Evolutionary conservation across 495 filamentous ascomycete species (phyloP).

Genomic region (Cercophora sp.): DNA sequence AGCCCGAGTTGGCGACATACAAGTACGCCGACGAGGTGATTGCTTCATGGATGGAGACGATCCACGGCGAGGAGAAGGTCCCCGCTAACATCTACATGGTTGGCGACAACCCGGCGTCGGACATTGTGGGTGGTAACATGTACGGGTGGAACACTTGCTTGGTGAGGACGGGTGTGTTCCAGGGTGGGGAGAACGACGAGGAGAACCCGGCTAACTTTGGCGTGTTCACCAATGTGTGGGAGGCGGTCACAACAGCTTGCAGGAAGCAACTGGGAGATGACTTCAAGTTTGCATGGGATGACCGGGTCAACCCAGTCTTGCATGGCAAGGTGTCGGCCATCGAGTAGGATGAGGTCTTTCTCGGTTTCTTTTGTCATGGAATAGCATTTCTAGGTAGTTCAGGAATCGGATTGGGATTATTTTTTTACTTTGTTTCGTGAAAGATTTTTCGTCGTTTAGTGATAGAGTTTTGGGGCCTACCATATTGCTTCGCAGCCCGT

Average conservation of each 20-base stretch:
- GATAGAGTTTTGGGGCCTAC: no score
- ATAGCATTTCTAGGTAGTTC: no score
- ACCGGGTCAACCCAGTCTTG: slow-evolving; percentile 59
- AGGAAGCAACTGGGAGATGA: slow-evolving; percentile 69
- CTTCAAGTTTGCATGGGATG: slow-evolving; percentile 48
- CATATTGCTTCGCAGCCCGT: no score
- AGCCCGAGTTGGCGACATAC: slow-evolving; percentile 76
- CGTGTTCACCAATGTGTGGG: slow-evolving; percentile 74
- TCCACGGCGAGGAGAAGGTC: slow-evolving; percentile 67
- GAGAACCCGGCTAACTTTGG: slow-evolving; percentile 93
- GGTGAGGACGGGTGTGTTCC: slow-evolving; percentile 59
- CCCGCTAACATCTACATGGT: slow-evolving; percentile 79
- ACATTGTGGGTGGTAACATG: slow-evolving; percentile 76
- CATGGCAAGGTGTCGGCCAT: slow-evolving; percentile 54
- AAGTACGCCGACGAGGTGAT: slow-evolving; percentile 77
- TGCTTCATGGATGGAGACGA: slow-evolving; percentile 67
- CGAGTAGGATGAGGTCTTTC: slow-evolving; percentile 25
- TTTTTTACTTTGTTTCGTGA: no score
- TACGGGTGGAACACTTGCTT: slow-evolving; percentile 84
- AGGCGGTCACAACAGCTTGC: slow-evolving; percentile 94
- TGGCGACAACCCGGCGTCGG: slow-evolving; percentile 74
- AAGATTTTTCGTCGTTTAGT: no score
- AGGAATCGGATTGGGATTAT: no score
- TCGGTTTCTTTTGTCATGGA: background rate
- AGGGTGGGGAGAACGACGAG: slow-evolving; percentile 73